phyloP scores from a whole-genome alignment of 306 rosid genomes.

The Cicer bijugum region DNA sequence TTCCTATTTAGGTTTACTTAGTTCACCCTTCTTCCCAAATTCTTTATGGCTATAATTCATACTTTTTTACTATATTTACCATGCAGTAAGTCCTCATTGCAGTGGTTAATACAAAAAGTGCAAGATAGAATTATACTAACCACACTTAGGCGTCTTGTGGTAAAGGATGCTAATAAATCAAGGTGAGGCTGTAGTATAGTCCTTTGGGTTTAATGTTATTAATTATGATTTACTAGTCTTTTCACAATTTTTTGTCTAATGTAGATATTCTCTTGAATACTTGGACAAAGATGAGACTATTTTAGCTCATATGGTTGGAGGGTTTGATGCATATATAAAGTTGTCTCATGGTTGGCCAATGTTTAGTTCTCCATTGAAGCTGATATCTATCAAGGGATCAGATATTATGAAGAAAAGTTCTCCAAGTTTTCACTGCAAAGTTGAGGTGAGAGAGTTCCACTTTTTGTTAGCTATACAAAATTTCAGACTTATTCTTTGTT shows the following conservation, averaged over 20 bases:
- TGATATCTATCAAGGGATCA: constrained; percentile 65
- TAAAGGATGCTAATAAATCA: constrained; percentile 68
- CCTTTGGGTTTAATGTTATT: constrained; percentile 27
- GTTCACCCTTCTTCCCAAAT: neutral
- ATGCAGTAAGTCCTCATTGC: constrained; percentile 79
- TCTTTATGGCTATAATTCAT: constrained; percentile 27
- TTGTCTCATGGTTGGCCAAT: constrained; percentile 79
- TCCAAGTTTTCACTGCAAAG: constrained; percentile 61
- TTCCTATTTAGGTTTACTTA: neutral
- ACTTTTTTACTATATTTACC: constrained; percentile 25
- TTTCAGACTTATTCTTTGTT: constrained; percentile 23
- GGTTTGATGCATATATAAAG: constrained; percentile 70
- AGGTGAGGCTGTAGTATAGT: constrained; percentile 53
- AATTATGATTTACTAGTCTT: constrained; percentile 34
- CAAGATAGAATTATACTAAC: constrained; percentile 73
- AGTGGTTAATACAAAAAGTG: constrained; percentile 72
- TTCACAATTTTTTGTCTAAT: constrained; percentile 33
- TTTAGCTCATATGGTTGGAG: constrained; percentile 68
- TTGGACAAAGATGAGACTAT: constrained; percentile 68
- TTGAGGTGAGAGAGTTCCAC: constrained; percentile 60
- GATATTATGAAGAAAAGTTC: constrained; percentile 60
- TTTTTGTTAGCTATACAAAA: constrained; percentile 9
- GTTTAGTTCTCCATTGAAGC: constrained; percentile 66
- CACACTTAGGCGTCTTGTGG: constrained; percentile 63
- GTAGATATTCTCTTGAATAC: constrained; percentile 70